Conservation (phyloP, 306 rosid genomes). For the Casuarina glauca region DNA sequence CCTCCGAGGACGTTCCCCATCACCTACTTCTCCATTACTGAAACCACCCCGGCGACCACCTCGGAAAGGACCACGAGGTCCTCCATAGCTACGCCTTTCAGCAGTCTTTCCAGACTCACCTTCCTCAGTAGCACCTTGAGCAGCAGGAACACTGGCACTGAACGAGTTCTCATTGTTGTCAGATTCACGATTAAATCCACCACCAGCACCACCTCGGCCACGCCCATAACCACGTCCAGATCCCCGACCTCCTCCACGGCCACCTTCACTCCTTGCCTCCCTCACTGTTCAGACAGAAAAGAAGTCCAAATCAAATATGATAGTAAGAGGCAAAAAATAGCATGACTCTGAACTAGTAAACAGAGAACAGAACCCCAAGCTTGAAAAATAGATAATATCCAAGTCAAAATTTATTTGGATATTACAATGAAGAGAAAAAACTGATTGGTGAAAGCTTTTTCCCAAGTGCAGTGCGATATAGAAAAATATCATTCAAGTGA, state of each 20-base stretch:
- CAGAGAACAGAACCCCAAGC: background rate
- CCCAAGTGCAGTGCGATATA: background rate
- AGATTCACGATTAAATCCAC: conserved; percentile 42
- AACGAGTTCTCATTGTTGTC: conserved; percentile 51
- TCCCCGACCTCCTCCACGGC: conserved; percentile 74
- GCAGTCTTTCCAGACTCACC: conserved; percentile 53
- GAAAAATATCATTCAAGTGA: background rate
- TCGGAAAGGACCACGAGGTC: conserved; percentile 62
- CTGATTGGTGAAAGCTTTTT: background rate
- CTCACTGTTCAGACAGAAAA: conserved; percentile 52
- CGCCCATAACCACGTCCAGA: conserved; percentile 42
- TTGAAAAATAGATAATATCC: background rate
- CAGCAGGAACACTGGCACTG: conserved; percentile 32
- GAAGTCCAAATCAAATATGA: background rate
- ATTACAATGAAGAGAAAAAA: background rate
- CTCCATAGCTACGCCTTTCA: conserved; percentile 73
- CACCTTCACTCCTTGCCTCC: conserved; percentile 67
- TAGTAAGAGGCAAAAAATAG: background rate
- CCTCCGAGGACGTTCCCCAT: conserved; percentile 74
- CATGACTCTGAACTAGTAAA: background rate
- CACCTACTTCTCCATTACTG: conserved; percentile 70
- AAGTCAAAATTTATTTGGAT: background rate
- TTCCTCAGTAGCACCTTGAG: conserved; percentile 57
- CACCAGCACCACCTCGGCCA: conserved; percentile 46
- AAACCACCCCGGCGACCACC: conserved; percentile 85